Evolutionary conservation across 2,329 filamentous ascomycete genomes (phyloP), one percentile per base, ranked within the genome.

Genomic region (Tetracladium maxilliforme): DNA sequence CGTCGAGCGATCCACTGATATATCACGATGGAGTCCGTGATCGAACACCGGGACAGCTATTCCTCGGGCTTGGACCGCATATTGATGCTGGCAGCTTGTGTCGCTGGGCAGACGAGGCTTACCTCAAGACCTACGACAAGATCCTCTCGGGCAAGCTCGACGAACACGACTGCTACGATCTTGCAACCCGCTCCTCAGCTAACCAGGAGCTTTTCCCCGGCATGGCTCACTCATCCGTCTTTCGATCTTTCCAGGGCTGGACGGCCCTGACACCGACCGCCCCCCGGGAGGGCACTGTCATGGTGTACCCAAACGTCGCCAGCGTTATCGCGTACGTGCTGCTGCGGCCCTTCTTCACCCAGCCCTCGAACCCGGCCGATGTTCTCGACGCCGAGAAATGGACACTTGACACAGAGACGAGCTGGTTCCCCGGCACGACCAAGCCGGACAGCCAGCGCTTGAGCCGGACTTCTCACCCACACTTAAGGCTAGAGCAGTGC

Each of bases 51-150:
- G 41, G 44, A 12, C 42, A 50, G 16, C 33, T 36, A 1, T 58
- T 57, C 30, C 42, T 45, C 7, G 51, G 53, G 6, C 40, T 57
- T 2, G 52, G 54, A 3, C 53, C 53, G 14, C 54, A 57, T 28
- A 54, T 58, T 21, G 53, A 58, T 31, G 53, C 51, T 2, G 52
- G 53, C 12, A 52, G 48, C 29, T 39, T 58, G 15, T 48, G 42
- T 27, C 51, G 54, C 10, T 58, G 53, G 54, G 51, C 48, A 4
- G 50, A 56, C 18, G 37, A 42, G 2, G 33, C 36, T 3, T 57
- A 57, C 26, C 45, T 47, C 18, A 38, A 42, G 10, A 42, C 43
- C 6, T 58, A 57, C 33, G 29, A 35, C 10, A 25, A 37, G 6
- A 47, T 58, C 26, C 51, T 53, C 30, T 40, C 42, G 2, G 54